Evolutionary conservation across 2,329 filamentous ascomycete genomes (phyloP), one percentile per base, ranked within the genome.

Genomic region (Huntiella abstrusa): DNA sequence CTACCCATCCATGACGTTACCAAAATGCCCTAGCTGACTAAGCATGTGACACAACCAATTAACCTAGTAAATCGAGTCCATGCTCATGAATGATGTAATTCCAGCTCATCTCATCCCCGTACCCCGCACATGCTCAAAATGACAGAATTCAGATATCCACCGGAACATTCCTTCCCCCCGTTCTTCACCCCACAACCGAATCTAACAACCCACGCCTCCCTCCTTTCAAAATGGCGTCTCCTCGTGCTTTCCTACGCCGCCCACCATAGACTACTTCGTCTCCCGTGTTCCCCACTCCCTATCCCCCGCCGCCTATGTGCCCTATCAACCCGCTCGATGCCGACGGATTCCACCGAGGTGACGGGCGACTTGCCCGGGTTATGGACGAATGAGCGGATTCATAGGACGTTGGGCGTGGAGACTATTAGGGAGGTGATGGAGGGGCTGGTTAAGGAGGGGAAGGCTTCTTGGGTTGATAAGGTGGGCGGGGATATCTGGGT

Each of bases 151-250:
- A 47, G 54, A 35, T 80, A 76, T 60, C 75, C 75, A 3, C 69
- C 67, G 54, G 72, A 75, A 59, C 81, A 86, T 70, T 66, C 67
- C 64, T 88, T 85, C 66, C 83, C 83, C 0, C 79, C 83, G 57
- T 87, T 91, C 77, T 91, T 83, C 73, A 86, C 81, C 47, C 76
- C 75, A 46, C 83, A 91, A 62, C 73, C 78, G 33, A 84, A 84
- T 64, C 68, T 75, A 51, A 71, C 73, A 28, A 88, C 82, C 7
- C 78, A 72, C 58, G 74, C 79, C 62, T 76, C 79, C 40, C 84
- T 91, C 58, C 77, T 86, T 51, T 67, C 73, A 49, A 87, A 87
- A 63, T 98, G 91, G 91, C 77, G 81, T n/a, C 62, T 74, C 32
- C 74, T 95, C 12, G 75, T 96, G 57, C 84, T 86, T 51, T 63